Base-by-base conservation (phyloP, 257 asterid species). In the Plantago elongata region DNA sequence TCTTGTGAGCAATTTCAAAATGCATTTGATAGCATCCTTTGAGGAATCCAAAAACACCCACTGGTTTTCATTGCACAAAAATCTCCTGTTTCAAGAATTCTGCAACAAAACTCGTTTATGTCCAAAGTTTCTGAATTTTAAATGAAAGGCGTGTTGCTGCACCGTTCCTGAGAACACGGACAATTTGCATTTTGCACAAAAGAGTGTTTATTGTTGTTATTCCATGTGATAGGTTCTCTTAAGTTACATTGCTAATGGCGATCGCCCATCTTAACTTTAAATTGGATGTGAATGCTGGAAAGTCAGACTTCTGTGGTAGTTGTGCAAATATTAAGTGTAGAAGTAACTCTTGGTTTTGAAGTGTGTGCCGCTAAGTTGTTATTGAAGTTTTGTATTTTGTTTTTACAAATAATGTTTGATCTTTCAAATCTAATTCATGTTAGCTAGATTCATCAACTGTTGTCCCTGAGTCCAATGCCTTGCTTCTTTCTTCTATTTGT, bases 1-100 rank as follows among this genome's bases (percentile, higher is more conserved):
- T 62, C 57, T 51, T 75, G 67, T n/a, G 72, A 73, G 17, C 83
- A 72, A 13, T 85, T 79, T 85, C 83, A 67, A 72, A 86, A 77
- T 38, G 76, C 88, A 1, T 85, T 85, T 17, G 91, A 85, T 49
- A 71, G 74, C 18, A 68, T 75, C 47, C 67, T 78, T 60, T 80
- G 71, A 77, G 43, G 34, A 54, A 12, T 18, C 27, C 18, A 14
- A 16, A 14, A 10, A 40, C 59, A 54, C 4, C 34, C 59, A 54
- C 43, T 54, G 40, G 8, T 34, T 34, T 34, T 34, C 8, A 34
- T 34, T 34, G 7, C 40, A 3, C 40, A 34, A 4, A 4, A 34
- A 3, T 34, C 40, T 7, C 40, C 40, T 34, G 3, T 34, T 34
- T 54, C 9, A 54, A 54, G 5, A 15, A 11, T 52, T 29, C 9